These are phyloP conservation scores for Cladosporium velox DNA, from an alignment of 2,329 filamentous ascomycete genomes.

Conservation along the genomic window DNA sequence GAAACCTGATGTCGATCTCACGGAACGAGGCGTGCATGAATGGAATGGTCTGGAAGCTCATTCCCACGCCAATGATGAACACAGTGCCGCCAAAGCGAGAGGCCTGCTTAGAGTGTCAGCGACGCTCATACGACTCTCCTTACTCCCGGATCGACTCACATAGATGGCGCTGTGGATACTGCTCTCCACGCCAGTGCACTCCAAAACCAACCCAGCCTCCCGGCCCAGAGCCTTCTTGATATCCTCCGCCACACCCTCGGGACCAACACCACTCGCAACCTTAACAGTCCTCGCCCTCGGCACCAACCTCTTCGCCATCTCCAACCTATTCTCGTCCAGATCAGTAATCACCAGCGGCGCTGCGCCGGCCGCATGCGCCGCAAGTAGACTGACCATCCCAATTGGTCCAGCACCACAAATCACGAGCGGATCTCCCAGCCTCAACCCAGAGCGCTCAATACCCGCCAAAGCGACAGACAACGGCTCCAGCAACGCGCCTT, in stretches of 20 bases:
- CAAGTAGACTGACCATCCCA: conserved; percentile 43
- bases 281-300: conserved; percentile 42
- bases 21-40: conserved; percentile 43
- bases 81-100: conserved; percentile 40
- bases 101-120: conserved; percentile 25
- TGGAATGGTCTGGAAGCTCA: conserved; percentile 41
- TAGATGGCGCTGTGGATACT: conserved; percentile 37
- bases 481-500: conserved; percentile 52
- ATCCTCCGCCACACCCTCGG: conserved; percentile 41
- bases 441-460: conserved; percentile 43
- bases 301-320: conserved; percentile 40
- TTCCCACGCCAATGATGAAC: conserved; percentile 42
- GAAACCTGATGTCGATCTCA: conserved; percentile 44
- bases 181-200: conserved; percentile 40
- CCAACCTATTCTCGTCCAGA: conserved; percentile 44
- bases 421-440: conserved; percentile 43
- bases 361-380: conserved; percentile 48
- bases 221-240: conserved; percentile 38
- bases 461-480: conserved; percentile 51
- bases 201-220: conserved; percentile 38
- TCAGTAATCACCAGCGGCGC: conserved; percentile 49
- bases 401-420: conserved; percentile 43
- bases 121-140: conserved; percentile 16
- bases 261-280: conserved; percentile 39
- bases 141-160: conserved; percentile 27